A percentile compares a stretch with the other conserved stretches of the same genome.
phyloP scores from a whole-genome alignment of 495 filamentous ascomycete species.

The Melanomma pulvis-pyrius region DNA sequence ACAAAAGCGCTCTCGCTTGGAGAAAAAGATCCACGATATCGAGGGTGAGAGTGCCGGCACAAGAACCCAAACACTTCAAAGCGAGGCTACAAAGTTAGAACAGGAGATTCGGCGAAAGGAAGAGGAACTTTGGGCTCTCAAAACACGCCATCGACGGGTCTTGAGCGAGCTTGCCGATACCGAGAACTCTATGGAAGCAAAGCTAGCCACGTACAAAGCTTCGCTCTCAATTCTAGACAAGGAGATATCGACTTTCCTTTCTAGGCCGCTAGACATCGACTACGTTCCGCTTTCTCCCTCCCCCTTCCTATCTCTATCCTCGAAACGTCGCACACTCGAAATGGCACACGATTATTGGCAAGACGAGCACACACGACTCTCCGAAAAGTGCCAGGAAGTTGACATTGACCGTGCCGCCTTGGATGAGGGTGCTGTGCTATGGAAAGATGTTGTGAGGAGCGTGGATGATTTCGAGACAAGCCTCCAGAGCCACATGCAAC shows the following conservation, averaged over 20 bases:
- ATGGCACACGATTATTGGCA: conserved; percentile 80
- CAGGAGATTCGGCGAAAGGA: conserved; percentile 59
- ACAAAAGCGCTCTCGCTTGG: conserved; percentile 53
- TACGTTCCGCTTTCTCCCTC: conserved; percentile 19
- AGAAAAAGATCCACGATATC: conserved; percentile 54
- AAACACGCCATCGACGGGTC: conserved; percentile 63
- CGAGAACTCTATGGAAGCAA: conserved; percentile 64
- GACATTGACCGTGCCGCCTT: conserved; percentile 73
- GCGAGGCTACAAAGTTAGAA: conserved; percentile 46
- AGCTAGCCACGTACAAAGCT: conserved; percentile 61
- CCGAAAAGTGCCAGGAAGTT: conserved; percentile 60
- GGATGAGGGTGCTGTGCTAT: conserved; percentile 80
- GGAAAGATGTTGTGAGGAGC: conserved; percentile 69
- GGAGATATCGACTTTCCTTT: conserved; percentile 56
- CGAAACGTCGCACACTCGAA: conserved; percentile 70
- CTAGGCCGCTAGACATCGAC: conserved; percentile 49
- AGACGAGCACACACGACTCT: conserved; percentile 61
- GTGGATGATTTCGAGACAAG: conserved; percentile 70
- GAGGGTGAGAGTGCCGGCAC: conserved; percentile 50
- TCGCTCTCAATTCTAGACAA: conserved; percentile 58
- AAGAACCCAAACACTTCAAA: conserved; percentile 40
- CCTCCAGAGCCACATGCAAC: conserved; percentile 59
- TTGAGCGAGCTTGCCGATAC: conserved; percentile 62
- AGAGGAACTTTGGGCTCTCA: conserved; percentile 67
- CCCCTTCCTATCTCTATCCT: conserved; percentile 55